These are phyloP conservation scores for Hygrocybe punicea DNA, from an alignment of 768 basidiomycete genomes.

Conservation along the genomic window DNA sequence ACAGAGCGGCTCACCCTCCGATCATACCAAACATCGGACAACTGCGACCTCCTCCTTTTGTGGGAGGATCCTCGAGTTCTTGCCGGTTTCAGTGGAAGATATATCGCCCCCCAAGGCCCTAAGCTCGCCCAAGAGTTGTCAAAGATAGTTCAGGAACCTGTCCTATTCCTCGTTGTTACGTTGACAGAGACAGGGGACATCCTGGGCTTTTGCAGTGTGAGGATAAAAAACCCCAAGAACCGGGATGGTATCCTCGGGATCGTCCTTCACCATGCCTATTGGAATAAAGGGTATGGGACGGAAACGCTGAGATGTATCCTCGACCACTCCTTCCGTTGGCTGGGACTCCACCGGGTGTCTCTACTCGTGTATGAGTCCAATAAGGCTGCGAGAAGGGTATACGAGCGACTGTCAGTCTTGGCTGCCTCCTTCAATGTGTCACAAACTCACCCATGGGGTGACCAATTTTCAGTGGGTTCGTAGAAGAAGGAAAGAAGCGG, in stretches of 20 bases:
- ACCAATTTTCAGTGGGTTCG: slow-evolving; percentile 34
- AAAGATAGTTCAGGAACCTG: background rate
- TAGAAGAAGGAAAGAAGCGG: slow-evolving; percentile 37
- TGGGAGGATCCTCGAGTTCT: too few relatives aligned
- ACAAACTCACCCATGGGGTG: background rate
- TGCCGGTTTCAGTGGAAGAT: too few relatives aligned
- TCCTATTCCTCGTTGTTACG: background rate
- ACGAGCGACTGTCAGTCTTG: too few relatives aligned
- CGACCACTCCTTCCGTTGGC: slow-evolving; percentile 12
- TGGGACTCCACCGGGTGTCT: too few relatives aligned
- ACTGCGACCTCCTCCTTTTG: too few relatives aligned
- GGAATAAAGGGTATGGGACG: slow-evolving; percentile 23
- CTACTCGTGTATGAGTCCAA: too few relatives aligned
- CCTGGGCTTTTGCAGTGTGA: slow-evolving; percentile 7
- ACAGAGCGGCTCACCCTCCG: too few relatives aligned
- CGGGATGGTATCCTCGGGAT: slow-evolving; percentile 14
- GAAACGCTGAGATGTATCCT: slow-evolving; percentile 16
- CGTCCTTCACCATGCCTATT: slow-evolving; percentile 12
- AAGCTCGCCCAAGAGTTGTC: too few relatives aligned
- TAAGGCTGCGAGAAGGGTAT: too few relatives aligned
- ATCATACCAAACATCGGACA: too few relatives aligned
- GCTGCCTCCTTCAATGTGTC: too few relatives aligned
- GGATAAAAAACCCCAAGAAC: slow-evolving; percentile 10
- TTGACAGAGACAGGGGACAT: background rate
- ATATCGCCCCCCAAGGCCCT: too few relatives aligned